Percentiles rank a stretch among this genome's conserved stretches.
phyloP scores from a whole-genome alignment of 805 yeast species.

The Myxozyma mucilagina region DNA sequence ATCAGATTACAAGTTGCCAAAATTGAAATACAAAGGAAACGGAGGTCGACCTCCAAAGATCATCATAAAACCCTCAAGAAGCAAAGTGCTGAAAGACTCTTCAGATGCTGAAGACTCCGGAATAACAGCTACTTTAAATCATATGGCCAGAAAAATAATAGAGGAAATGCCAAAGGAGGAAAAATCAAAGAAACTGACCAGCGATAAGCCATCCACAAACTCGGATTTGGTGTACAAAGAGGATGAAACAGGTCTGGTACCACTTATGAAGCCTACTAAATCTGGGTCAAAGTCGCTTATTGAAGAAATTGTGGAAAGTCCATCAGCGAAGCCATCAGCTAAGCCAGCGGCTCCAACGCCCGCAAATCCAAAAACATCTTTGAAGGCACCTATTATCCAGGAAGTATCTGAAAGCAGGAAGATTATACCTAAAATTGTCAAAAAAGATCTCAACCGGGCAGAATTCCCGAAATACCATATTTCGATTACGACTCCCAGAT shows the following conservation, averaged over 20 bases:
- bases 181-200: not conserved
- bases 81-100: not conserved
- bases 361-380: not conserved
- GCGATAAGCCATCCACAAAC: not conserved
- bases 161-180: not conserved
- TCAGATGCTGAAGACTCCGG: slow-evolving; percentile 1
- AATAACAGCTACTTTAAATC: not conserved
- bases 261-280: not conserved
- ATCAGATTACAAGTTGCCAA: slow-evolving; percentile 59
- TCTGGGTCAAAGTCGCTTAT: not conserved
- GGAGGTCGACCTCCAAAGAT: slow-evolving; percentile 6
- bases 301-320: slow-evolving; percentile 1
- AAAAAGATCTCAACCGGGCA: slow-evolving; percentile 4
- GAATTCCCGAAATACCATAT: slow-evolving; percentile 8
- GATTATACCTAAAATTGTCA: not conserved
- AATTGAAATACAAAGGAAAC: slow-evolving; percentile 67
- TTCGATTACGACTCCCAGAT: not conserved
- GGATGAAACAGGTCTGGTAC: not conserved
- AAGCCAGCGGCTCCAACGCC: not conserved
- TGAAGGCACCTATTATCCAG: not conserved
- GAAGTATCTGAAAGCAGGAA: not conserved
- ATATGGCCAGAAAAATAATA: not conserved
- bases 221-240: not conserved
- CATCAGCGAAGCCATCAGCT: not conserved
- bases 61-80: not conserved